Evolutionary conservation across 352 stramenopile species (phyloP), one percentile per base, ranked within the genome.

Genomic region (Phytophthora quininea): DNA sequence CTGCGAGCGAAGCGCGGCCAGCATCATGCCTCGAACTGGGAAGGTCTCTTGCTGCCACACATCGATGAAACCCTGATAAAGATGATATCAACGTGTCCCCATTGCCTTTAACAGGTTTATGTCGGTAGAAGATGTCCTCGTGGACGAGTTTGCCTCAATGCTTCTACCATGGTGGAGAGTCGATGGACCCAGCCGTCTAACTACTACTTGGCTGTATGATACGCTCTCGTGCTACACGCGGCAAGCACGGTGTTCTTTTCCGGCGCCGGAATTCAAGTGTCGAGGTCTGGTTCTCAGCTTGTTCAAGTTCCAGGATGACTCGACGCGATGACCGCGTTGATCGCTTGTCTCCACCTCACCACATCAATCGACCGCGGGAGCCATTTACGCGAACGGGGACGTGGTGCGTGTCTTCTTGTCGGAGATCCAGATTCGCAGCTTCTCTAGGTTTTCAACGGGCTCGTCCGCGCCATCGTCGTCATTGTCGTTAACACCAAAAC

Each of bases 361-460:
- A 73, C 64, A 73, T 73, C 67, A 59, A 30, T 9, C 15, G 4
- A 1, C 38, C 12, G 6, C 46, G 46, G 7, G 46, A 50, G 6
- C 4, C 19, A 33, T 56, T 77, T 54, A 88, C 27, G 72, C 71
- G 70, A 95, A 95, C 2, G 87, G 87, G n/a, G 83, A 91, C 31
- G 80, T 80, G 24, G 83, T 95, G 49, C 85, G 83, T 11, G 71
- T 82, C 71, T 95, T 95, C 70, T 91, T 91, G 71, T 95, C 87
- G 24, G 87, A 95, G 54, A 95, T 92, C 87, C 87, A 95, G 55
- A 95, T 95, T 53, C 87, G 87, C 33, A 95, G 73, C 74, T 89
- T 93, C 71, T 95, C 87, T 51, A 90, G 71, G 31, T 88, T 79
- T 14, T 84, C 73, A 27, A n/a, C 51, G 24, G 33, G 9, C 2